Evolutionary conservation across 2,329 filamentous ascomycete species (phyloP).

Genomic region (Knoxdaviesia capensis): DNA sequence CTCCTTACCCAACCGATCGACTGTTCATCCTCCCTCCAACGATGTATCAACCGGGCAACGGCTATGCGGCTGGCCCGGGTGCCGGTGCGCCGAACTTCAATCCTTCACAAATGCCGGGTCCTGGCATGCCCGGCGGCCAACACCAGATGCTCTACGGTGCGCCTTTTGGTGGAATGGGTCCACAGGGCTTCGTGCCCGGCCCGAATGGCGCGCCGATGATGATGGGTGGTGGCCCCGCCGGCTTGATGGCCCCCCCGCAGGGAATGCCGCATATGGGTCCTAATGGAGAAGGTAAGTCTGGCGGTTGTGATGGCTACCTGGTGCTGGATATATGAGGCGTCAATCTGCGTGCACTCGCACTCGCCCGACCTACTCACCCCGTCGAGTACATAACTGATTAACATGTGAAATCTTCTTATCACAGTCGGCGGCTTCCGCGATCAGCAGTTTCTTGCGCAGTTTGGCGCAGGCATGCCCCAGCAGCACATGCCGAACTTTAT

Average conservation of each 20-base stretch:
- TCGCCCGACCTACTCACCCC: background rate
- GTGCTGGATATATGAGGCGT: too few species aligned
- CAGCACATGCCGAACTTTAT: conserved; percentile 33
- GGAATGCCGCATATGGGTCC: conserved; percentile 37
- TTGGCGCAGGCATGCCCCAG: conserved; percentile 29
- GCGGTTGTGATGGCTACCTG: too few species aligned
- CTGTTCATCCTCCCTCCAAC: too few species aligned
- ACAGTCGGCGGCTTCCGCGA: conserved; percentile 1
- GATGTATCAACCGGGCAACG: too few species aligned
- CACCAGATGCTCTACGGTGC: background rate
- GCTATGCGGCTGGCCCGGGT: too few species aligned
- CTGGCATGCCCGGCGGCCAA: too few species aligned
- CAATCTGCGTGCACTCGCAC: background rate
- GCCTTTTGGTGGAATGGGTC: conserved; percentile 27
- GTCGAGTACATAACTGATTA: background rate
- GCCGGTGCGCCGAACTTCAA: too few species aligned
- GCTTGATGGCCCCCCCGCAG: conserved; percentile 40
- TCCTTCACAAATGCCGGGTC: too few species aligned
- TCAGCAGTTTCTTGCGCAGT: conserved; percentile 15
- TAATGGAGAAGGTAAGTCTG: conserved; percentile 37
- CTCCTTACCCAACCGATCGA: too few species aligned
- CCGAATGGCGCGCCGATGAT: conserved; percentile 32
- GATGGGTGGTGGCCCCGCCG: conserved; percentile 27
- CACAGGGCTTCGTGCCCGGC: conserved; percentile 29
- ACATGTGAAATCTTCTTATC: background rate